Evolutionary conservation across 108 stramenopile genomes (phyloP).

Genomic region (Seminavis robusta): DNA sequence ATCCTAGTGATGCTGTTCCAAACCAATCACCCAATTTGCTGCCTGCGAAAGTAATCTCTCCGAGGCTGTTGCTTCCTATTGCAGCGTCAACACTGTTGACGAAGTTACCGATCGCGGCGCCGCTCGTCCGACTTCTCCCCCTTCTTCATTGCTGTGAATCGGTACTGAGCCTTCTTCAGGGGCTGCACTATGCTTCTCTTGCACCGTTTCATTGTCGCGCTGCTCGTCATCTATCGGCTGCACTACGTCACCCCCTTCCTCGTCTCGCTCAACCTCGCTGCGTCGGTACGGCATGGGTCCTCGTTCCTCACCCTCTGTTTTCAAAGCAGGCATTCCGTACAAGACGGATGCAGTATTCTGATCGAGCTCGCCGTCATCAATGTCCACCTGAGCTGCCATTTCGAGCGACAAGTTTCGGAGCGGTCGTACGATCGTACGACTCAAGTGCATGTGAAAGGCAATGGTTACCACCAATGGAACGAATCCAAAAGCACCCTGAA

Average conservation of each 20-base stretch:
- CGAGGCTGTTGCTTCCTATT: too few relatives aligned
- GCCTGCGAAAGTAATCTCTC: too few relatives aligned
- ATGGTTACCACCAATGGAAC: conserved; percentile 13
- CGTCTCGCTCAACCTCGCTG: neutral
- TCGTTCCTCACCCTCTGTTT: conserved; percentile 7
- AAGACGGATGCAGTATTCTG: neutral
- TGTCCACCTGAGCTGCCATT: conserved; percentile 16
- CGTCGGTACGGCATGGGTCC: conserved; percentile 22
- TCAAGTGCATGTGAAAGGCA: conserved; percentile 4
- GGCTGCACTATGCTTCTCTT: neutral
- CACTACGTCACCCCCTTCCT: neutral
- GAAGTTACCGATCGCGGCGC: too few relatives aligned
- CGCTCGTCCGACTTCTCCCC: too few relatives aligned
- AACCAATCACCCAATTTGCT: too few relatives aligned
- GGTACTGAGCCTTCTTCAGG: too few relatives aligned
- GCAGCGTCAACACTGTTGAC: too few relatives aligned
- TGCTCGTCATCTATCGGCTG: neutral
- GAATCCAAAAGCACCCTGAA: conserved; percentile 4
- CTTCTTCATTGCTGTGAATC: too few relatives aligned
- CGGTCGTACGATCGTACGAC: conserved; percentile 3
- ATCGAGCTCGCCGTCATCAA: conserved; percentile 17
- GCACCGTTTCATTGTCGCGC: neutral
- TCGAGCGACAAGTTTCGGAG: conserved; percentile 9
- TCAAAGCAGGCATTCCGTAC: conserved; percentile 9
- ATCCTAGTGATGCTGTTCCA: too few relatives aligned